Conservation (phyloP, 768 basidiomycete species). For the Pilatotrama ljubarskyi region DNA sequence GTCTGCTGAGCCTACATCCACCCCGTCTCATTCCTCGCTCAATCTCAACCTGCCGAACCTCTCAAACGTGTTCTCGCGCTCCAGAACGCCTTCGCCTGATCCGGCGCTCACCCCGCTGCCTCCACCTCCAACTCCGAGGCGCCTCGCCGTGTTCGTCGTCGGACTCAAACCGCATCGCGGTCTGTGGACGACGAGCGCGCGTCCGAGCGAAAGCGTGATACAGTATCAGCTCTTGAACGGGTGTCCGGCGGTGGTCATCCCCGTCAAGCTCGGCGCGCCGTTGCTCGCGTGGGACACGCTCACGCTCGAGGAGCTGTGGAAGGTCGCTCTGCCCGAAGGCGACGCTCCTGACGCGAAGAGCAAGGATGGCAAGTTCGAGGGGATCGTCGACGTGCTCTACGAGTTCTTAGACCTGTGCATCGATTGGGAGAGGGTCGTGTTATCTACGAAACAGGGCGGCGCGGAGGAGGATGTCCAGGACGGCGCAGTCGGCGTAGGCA, state of each 20-base stretch:
- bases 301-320: constrained; percentile 59
- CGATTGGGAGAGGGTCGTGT: constrained; percentile 56
- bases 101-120: constrained; percentile 45
- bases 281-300: constrained; percentile 63
- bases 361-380: constrained; percentile 41
- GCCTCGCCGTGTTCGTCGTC: constrained; percentile 56
- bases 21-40: constrained; percentile 28
- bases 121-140: constrained; percentile 46
- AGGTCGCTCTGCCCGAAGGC: constrained; percentile 43
- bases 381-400: constrained; percentile 53
- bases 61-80: constrained; percentile 46
- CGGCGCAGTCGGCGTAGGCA: constrained; percentile 20
- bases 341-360: constrained; percentile 35
- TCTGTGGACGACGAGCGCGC: constrained; percentile 58
- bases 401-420: constrained; percentile 63
- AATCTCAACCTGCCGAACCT: constrained; percentile 38
- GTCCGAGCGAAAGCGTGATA: constrained; percentile 63
- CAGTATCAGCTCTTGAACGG: constrained; percentile 63
- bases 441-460: constrained; percentile 28
- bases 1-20: constrained; percentile 4
- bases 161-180: constrained; percentile 62
- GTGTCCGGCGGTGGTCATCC: constrained; percentile 59
- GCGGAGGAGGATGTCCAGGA: constrained; percentile 23
- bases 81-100: constrained; percentile 53
- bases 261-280: constrained; percentile 60